Evolutionary conservation across 1,284 basidiomycete genomes (phyloP), one percentile per base, ranked within the genome.

Genomic region (Cryptococcus jaspeensis): DNA sequence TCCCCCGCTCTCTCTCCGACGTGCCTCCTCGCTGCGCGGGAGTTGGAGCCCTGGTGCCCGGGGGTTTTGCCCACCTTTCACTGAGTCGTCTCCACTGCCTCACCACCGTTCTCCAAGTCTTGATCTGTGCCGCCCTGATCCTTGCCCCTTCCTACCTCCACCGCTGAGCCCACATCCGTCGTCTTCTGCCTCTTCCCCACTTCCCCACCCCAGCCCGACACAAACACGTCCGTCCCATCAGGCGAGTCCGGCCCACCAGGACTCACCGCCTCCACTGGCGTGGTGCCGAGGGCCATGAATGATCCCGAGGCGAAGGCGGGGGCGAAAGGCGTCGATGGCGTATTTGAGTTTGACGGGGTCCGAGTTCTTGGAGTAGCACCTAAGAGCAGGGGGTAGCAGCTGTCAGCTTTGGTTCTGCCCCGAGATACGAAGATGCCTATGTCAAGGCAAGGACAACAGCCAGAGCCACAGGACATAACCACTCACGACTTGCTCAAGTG

Each of bases 251-350:
- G n/a, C n/a, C n/a, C n/a, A n/a, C n/a, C n/a, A n/a, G n/a, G n/a
- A n/a, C n/a, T n/a, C n/a, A n/a, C n/a, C n/a, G n/a, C n/a, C n/a
- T n/a, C n/a, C n/a, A n/a, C n/a, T n/a, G n/a, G 85, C 0, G 87
- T 86, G 1, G 83, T 88, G 55, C 84, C 89, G 0, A 92, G 80
- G 0, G 86, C 83, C 65, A 88, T 82, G 81, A 84, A 85, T 6
- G 87, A 85, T 15, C 86, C 85, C 16, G 82, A 80, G 15, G 81
- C 79, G 65, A 85, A 85, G 65, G 87, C 82, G 4, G 83, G 81
- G 1, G 87, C 85, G 66, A 88, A 85, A 52, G n/a, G 80, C 77
- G 20, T 74, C 65, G n/a, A 85, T 65, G 1, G 79, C 78, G 7
- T 73, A 76, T 53, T 80, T 74, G 76, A 84, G 81, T 49, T 84